phyloP scores from a whole-genome alignment of 495 filamentous ascomycete genomes.

The Daldinia bambusicola region DNA sequence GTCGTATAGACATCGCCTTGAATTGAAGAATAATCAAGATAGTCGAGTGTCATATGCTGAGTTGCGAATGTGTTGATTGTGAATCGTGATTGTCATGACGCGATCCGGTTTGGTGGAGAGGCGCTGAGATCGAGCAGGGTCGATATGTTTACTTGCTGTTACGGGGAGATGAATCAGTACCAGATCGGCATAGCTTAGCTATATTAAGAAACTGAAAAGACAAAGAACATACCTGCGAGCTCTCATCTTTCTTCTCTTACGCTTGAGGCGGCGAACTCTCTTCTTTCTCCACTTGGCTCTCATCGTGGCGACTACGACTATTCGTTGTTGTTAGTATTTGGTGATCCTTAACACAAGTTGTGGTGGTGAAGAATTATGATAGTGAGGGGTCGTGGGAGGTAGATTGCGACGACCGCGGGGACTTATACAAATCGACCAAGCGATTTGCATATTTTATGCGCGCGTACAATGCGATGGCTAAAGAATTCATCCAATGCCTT shows the following conservation, averaged over 20 bases:
- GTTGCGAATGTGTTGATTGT: slow-evolving; percentile 26
- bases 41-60: slow-evolving; percentile 32
- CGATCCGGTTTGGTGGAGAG: slow-evolving; percentile 50
- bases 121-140: slow-evolving; percentile 69
- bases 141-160: slow-evolving; percentile 75
- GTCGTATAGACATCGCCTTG: slow-evolving; percentile 14
- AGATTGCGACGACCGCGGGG: slow-evolving; percentile 26
- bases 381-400: slow-evolving; percentile 13
- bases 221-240: slow-evolving; percentile 75
- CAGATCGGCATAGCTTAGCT: neutral
- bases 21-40: slow-evolving; percentile 17
- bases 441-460: slow-evolving; percentile 7
- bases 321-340: slow-evolving; percentile 34
- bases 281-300: slow-evolving; percentile 99
- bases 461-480: slow-evolving; percentile 12
- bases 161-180: slow-evolving; percentile 40
- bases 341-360: neutral
- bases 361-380: slow-evolving; percentile 33
- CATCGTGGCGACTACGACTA: slow-evolving; percentile 73
- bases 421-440: slow-evolving; percentile 14
- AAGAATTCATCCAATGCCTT: neutral
- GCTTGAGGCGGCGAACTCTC: slow-evolving; percentile 95
- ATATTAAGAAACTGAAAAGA: neutral
- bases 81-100: slow-evolving; percentile 47
- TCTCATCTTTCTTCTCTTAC: slow-evolving; percentile 99